A percentile compares a stretch with the other conserved stretches of the same genome.
phyloP scores from a whole-genome alignment of 495 filamentous ascomycete genomes.

The Penicillium cataractarum region DNA sequence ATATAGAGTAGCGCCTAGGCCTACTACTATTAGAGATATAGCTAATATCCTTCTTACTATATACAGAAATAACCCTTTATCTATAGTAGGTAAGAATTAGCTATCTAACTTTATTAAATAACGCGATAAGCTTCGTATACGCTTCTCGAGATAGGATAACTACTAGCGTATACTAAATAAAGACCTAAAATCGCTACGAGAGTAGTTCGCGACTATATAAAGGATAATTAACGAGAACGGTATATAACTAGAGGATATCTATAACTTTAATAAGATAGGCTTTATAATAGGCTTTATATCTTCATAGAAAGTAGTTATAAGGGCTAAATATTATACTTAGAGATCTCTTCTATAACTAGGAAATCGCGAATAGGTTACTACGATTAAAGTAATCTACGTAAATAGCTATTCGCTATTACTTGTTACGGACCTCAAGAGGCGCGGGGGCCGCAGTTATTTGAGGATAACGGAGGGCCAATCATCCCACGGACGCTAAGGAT shows the following conservation, averaged over 20 bases:
- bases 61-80: neutral
- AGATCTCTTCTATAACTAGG: neutral
- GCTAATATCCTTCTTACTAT: neutral
- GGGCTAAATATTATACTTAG: neutral
- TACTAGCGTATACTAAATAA: neutral
- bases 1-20: neutral
- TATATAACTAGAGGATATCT: neutral
- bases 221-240: neutral
- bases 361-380: constrained; percentile 8
- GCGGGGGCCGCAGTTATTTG: too few relatives aligned
- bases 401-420: constrained; percentile 16
- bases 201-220: neutral
- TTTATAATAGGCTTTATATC: neutral
- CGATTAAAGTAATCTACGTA: constrained; percentile 10
- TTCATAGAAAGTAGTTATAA: neutral
- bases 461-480: too few relatives aligned
- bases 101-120: neutral
- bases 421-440: too few relatives aligned
- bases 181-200: neutral
- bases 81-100: neutral
- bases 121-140: neutral
- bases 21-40: neutral
- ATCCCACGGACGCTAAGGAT: too few relatives aligned
- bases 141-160: neutral
- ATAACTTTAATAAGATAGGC: neutral